Base-by-base conservation (phyloP, 768 basidiomycete species). In the Amanita fuliginea region DNA sequence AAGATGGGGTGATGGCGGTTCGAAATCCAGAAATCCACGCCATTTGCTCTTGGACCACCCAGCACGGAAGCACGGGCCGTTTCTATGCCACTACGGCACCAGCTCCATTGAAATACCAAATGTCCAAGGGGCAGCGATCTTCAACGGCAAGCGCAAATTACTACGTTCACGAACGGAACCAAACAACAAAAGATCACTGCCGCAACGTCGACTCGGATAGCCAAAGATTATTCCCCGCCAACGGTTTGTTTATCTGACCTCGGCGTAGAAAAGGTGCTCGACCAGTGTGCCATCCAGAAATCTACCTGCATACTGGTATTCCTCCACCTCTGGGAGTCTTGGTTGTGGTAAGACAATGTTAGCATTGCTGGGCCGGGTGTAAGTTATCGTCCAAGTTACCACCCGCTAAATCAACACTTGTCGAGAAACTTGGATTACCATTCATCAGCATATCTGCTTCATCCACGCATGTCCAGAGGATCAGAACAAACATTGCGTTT, bases 381-480 rank as follows among this genome's bases (percentile, higher is more conserved):
- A 59, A 60, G 82, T 71, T 9, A 33, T 22, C 42, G 19, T 8
- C 47, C 35, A 53, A n/a, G n/a, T 45, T 3, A 7, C 33, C 30
- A 7, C 28, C 21, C 10, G 6, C 13, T 30, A 6, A 13, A 13
- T 13, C 47, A 18, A 10, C 30, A 42, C 41, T 47, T 22, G 56
- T 19, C 46, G 52, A 34, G 94, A 92, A 97, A 71, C 75, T 97
- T 3, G 85, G 82, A 2, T 73, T 95, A 1, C 94, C 95, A 0
- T 97, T 99, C 60, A 93, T 99, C 55, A 87, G 71, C 45, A 82
- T 99, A 53, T 95, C 95, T 3, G 95, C 95, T 0, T 95, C 96
- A 0, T 90, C 89, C 0, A 86, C 98, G 96, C 1, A 96, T 98
- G 92, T 96, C 92, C 0, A 95, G 96, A 41, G 96, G 98, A 64